Conservation (phyloP, 192 early-diverging fungal species). For the Kickxella alabastrina region DNA sequence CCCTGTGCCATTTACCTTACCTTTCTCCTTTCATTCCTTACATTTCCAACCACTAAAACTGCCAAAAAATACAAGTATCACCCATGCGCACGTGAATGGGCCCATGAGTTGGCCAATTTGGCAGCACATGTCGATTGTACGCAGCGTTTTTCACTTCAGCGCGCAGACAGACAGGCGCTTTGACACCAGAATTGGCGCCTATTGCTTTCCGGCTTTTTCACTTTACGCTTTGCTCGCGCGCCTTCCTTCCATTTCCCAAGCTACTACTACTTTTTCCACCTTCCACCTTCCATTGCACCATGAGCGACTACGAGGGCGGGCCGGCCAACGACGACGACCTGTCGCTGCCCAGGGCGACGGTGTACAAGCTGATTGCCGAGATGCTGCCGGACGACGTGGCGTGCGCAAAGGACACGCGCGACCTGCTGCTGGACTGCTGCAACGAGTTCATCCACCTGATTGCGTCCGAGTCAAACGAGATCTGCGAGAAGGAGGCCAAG, state of each 20-base stretch:
- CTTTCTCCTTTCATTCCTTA: background rate
- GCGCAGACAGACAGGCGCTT: no score
- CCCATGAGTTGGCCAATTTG: no score
- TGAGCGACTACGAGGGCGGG: conserved; percentile 61
- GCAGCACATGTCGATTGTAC: no score
- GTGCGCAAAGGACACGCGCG: conserved; percentile 94
- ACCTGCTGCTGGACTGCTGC: conserved; percentile 94
- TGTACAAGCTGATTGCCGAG: conserved; percentile 93
- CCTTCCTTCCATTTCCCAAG: background rate
- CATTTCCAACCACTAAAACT: no score
- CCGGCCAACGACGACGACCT: conserved; percentile 73
- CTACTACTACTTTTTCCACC: background rate
- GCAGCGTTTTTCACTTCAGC: no score
- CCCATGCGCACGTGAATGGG: no score
- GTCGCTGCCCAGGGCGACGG: conserved; percentile 90
- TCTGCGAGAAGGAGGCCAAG: conserved; percentile 92
- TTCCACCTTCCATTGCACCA: no score
- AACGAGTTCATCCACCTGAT: conserved; percentile 94
- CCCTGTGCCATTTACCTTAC: background rate
- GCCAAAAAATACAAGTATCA: no score
- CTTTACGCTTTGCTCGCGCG: background rate
- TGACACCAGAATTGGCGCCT: no score
- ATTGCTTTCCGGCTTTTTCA: background rate
- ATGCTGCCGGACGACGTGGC: conserved; percentile 87
- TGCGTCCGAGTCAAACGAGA: conserved; percentile 91